A percentile compares a stretch with the other conserved stretches of the same genome.
phyloP scores from a whole-genome alignment of 805 yeast genomes.

The Candida hungchunana region DNA sequence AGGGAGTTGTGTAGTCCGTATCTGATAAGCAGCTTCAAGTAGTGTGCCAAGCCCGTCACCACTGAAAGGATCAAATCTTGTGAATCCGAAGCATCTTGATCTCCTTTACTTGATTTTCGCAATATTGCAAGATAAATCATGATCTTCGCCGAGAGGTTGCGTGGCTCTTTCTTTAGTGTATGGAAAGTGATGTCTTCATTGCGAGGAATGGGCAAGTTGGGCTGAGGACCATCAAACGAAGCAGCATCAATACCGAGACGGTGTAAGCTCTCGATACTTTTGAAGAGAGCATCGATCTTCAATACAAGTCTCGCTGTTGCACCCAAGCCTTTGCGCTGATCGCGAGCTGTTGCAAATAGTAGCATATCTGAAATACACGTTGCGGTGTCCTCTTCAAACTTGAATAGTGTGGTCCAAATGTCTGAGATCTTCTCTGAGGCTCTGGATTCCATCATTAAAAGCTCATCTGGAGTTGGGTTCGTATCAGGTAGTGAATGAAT shows the following conservation, averaged over 20 bases:
- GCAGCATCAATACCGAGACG: constrained; percentile 23
- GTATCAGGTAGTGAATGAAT: constrained; percentile 24
- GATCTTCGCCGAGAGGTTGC: constrained; percentile 82
- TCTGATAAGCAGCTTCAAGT: constrained; percentile 77
- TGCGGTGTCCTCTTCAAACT: constrained; percentile 88
- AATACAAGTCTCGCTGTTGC: constrained; percentile 70
- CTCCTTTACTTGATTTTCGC: constrained; percentile 49
- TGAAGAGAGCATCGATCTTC: constrained; percentile 72
- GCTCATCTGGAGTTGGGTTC: constrained; percentile 41
- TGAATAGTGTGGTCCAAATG: constrained; percentile 84
- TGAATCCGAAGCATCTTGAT: constrained; percentile 37
- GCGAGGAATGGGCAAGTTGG: constrained; percentile 7
- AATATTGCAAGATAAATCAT: constrained; percentile 85
- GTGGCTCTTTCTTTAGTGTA: constrained; percentile 42
- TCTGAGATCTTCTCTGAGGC: constrained; percentile 56
- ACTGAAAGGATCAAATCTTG: constrained; percentile 66
- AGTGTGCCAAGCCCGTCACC: constrained; percentile 90
- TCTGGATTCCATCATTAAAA: constrained; percentile 55
- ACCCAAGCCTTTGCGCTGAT: constrained; percentile 59
- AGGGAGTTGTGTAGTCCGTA: constrained; percentile 76
- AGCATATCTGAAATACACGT: constrained; percentile 89
- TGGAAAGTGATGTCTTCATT: constrained; percentile 15
- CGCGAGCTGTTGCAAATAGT: constrained; percentile 71
- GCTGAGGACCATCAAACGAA: constrained; percentile 7
- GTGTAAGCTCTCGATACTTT: constrained; percentile 58